Percentiles rank a stretch among this genome's conserved stretches.
These are phyloP conservation scores for Ettlia oleoabundans DNA, from an alignment of 139 green algal genomes.

Conservation along the genomic window DNA sequence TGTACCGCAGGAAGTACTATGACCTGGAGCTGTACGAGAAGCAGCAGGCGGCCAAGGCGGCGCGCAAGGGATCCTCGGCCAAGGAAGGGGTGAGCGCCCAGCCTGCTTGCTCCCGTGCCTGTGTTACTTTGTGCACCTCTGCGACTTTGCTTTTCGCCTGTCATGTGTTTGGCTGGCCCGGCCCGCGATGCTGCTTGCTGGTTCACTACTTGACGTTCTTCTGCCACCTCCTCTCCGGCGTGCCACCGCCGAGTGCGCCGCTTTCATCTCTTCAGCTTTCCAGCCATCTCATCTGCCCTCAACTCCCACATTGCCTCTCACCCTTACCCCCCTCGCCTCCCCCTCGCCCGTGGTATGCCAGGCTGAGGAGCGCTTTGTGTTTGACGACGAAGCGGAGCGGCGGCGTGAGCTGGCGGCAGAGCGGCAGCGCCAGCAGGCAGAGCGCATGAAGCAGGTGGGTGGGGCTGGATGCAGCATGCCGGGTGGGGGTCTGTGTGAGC, in stretches of 20 bases:
- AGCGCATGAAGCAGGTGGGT: constrained; percentile 52
- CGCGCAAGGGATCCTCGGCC: constrained; percentile 29
- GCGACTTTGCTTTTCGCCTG: background rate
- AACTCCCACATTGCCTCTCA: background rate
- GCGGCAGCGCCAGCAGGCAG: constrained; percentile 51
- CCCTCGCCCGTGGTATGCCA: background rate
- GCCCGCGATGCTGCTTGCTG: too few relatives aligned
- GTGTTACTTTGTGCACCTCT: background rate
- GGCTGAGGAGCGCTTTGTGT: constrained; percentile 30
- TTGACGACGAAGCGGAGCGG: constrained; percentile 79
- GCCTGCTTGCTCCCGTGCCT: background rate
- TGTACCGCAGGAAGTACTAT: constrained; percentile 39
- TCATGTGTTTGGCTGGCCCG: too few relatives aligned
- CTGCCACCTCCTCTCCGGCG: too few relatives aligned
- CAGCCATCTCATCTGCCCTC: background rate
- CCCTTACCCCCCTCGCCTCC: background rate
- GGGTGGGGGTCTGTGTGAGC: background rate
- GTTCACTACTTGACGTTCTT: too few relatives aligned
- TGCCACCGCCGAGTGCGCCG: too few relatives aligned
- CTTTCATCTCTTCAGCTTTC: too few relatives aligned
- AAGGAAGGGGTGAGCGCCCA: background rate
- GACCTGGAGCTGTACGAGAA: constrained; percentile 74
- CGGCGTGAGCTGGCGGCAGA: constrained; percentile 60
- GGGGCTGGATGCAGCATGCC: background rate
- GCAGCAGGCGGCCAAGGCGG: constrained; percentile 39